A percentile compares a stretch with the other conserved stretches of the same genome.
phyloP scores from a whole-genome alignment of 2,329 filamentous ascomycete genomes.

The Exophiala alcalophila region DNA sequence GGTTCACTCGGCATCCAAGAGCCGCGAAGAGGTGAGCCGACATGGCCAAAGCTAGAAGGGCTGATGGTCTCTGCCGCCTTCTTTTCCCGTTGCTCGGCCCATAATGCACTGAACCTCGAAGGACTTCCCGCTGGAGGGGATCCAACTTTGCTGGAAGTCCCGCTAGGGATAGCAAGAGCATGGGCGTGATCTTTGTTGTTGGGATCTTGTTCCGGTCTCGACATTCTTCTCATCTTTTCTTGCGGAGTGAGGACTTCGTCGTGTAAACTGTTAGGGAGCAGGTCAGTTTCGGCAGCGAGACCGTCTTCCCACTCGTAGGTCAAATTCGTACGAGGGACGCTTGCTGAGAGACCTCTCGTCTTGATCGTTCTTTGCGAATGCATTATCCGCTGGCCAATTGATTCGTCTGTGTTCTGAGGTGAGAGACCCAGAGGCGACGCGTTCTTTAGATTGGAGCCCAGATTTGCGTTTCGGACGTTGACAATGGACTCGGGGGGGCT shows the following conservation, averaged over 20 bases:
- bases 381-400: conserved; percentile 59
- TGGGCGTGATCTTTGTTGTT: conserved; percentile 48
- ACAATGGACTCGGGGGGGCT: conserved; percentile 63
- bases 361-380: conserved; percentile 61
- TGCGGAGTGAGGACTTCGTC: conserved; percentile 63
- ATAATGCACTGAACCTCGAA: conserved; percentile 60
- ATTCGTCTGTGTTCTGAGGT: conserved; percentile 64
- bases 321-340: conserved; percentile 51
- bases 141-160: conserved; percentile 50
- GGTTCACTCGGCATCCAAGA: conserved; percentile 41
- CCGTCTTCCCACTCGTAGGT: conserved; percentile 58
- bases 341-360: conserved; percentile 55
- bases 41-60: conserved; percentile 54
- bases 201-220: conserved; percentile 55
- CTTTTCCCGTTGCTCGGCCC: conserved; percentile 52
- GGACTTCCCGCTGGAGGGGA: conserved; percentile 57
- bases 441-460: conserved; percentile 67
- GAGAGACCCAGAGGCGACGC: conserved; percentile 55
- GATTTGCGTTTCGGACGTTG: conserved; percentile 64
- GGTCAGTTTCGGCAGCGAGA: conserved; percentile 85
- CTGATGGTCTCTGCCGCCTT: conserved; percentile 50
- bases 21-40: conserved; percentile 65
- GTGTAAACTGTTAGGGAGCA: conserved; percentile 69
- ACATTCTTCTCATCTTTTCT: conserved; percentile 58
- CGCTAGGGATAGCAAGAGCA: conserved; percentile 50